Evolutionary conservation across 495 filamentous ascomycete genomes (phyloP).

Genomic region (Rhypophila decipiens): DNA sequence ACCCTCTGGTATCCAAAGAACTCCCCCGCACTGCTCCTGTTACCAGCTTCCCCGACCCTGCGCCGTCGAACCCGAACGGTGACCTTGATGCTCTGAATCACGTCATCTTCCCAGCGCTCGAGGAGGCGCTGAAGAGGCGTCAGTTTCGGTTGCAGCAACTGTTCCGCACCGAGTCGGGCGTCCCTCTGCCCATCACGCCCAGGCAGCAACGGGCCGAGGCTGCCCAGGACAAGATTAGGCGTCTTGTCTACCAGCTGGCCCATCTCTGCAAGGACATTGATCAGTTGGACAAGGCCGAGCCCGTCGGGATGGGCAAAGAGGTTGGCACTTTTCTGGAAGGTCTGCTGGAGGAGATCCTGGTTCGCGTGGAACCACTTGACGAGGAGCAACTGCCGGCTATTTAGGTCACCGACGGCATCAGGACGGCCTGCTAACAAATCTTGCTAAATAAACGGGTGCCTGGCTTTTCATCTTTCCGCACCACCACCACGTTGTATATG

Average conservation of each 20-base stretch:
- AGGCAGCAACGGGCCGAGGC: slow-evolving; percentile 59
- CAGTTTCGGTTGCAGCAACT: slow-evolving; percentile 56
- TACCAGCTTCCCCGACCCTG: slow-evolving; percentile 33
- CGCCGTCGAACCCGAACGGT: slow-evolving; percentile 39
- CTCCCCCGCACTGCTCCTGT: slow-evolving; percentile 18
- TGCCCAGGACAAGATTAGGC: slow-evolving; percentile 74
- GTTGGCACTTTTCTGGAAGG: slow-evolving; percentile 84
- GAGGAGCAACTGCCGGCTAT: too few relatives aligned
- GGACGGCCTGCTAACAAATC: too few relatives aligned
- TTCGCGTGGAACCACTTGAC: slow-evolving; percentile 78
- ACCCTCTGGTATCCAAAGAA: slow-evolving; percentile 18
- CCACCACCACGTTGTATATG: too few relatives aligned
- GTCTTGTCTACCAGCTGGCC: slow-evolving; percentile 67
- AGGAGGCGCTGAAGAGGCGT: slow-evolving; percentile 78
- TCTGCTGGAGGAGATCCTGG: slow-evolving; percentile 89
- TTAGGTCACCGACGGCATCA: too few relatives aligned
- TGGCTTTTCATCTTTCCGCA: too few relatives aligned
- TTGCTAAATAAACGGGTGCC: too few relatives aligned
- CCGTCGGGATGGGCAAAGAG: slow-evolving; percentile 86
- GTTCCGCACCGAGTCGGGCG: slow-evolving; percentile 34
- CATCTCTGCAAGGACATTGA: slow-evolving; percentile 82
- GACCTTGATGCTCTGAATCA: slow-evolving; percentile 61
- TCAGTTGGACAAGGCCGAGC: slow-evolving; percentile 69
- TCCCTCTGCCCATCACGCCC: slow-evolving; percentile 31
- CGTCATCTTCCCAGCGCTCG: slow-evolving; percentile 85